A percentile compares a stretch with the other conserved stretches of the same genome.
Conservation (phyloP, 345 rosid species). For the Jatropha curcas region DNA sequence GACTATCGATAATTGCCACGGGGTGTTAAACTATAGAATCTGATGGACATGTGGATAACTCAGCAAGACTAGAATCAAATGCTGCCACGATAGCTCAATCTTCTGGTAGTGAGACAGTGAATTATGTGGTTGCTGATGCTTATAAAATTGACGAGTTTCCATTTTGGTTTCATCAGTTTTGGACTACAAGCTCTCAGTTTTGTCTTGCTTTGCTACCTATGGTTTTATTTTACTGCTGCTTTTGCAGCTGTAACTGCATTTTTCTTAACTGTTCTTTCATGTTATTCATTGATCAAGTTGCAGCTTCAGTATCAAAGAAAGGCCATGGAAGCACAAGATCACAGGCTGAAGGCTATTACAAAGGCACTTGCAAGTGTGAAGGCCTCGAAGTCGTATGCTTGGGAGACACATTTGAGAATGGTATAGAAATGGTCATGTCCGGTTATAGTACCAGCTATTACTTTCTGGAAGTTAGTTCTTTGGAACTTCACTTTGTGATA, state of each 20-base stretch:
- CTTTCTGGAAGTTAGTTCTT: slow-evolving; percentile 53
- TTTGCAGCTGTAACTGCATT: slow-evolving; percentile 36
- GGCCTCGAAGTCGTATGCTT: slow-evolving; percentile 55
- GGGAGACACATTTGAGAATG: slow-evolving; percentile 56
- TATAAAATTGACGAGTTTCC: slow-evolving; percentile 47
- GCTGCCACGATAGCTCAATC: no score
- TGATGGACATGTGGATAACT: no score
- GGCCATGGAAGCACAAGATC: slow-evolving; percentile 44
- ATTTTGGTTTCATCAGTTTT: slow-evolving; percentile 49
- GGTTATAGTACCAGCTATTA: slow-evolving; percentile 36
- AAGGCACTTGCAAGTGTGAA: slow-evolving; percentile 54
- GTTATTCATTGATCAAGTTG: slow-evolving; percentile 40
- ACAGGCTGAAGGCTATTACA: slow-evolving; percentile 35
- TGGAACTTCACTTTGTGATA: slow-evolving; percentile 40
- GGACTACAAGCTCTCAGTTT: slow-evolving; percentile 44
- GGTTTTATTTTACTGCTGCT: slow-evolving; percentile 34
- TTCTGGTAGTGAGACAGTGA: slow-evolving; percentile 46
- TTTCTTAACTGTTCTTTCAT: slow-evolving; percentile 28
- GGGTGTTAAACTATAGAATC: no score
- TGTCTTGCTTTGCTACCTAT: slow-evolving; percentile 45
- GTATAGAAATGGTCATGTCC: slow-evolving; percentile 48
- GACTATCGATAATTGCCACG: no score
- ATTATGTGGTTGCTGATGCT: slow-evolving; percentile 47
- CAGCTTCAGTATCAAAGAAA: slow-evolving; percentile 42
- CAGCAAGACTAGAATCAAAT: no score